A percentile compares a stretch with the other conserved stretches of the same genome.
Conservation (phyloP, 179 eudicot species). For the Spinacia oleracea region DNA sequence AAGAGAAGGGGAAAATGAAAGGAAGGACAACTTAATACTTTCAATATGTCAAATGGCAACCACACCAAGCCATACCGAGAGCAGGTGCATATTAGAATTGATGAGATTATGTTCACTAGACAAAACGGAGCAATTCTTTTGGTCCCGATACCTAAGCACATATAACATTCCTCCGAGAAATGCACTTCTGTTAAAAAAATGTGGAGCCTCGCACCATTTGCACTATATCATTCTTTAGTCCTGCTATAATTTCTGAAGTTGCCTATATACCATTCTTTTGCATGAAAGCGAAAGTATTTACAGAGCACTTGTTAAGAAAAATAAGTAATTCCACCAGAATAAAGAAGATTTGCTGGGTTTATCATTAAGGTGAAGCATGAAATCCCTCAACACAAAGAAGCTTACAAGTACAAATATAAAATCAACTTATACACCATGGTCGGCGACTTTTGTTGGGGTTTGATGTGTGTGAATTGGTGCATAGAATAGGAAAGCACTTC, state of each 20-base stretch:
- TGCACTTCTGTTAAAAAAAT: background rate
- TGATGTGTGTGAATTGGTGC: too few species aligned
- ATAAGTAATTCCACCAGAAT: background rate
- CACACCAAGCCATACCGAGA: background rate
- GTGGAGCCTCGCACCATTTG: background rate
- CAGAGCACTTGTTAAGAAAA: background rate
- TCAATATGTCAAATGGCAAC: background rate
- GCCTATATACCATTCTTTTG: background rate
- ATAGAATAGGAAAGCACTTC: too few species aligned
- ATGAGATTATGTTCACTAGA: background rate
- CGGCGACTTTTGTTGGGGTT: too few species aligned
- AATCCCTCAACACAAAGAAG: background rate
- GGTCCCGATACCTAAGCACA: background rate
- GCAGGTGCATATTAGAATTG: background rate
- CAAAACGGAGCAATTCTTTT: slow-evolving; percentile 2
- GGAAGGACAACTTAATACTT: background rate
- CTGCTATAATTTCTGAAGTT: background rate
- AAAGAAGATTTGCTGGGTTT: background rate
- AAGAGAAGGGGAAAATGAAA: slow-evolving; percentile 6
- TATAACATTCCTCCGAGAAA: background rate
- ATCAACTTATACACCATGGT: background rate
- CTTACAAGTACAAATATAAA: background rate
- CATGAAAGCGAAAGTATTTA: background rate
- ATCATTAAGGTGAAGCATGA: background rate
- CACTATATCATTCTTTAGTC: background rate